A percentile compares a stretch with the other conserved stretches of the same genome.
phyloP scores from a whole-genome alignment of 495 filamentous ascomycete genomes.

The Podospora appendiculata region DNA sequence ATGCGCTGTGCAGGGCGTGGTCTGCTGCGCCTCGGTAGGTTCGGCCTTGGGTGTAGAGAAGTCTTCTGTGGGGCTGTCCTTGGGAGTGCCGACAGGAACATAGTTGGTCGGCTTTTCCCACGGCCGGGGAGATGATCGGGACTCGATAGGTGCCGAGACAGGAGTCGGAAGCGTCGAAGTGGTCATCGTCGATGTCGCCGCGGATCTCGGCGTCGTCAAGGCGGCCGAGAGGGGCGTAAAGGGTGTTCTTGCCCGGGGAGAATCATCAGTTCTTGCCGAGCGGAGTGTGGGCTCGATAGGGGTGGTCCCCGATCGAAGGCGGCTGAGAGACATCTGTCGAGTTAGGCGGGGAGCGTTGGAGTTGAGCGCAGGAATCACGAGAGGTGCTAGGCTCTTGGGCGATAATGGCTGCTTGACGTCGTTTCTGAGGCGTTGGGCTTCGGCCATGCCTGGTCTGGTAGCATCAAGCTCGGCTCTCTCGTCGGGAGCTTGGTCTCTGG shows the following conservation, averaged over 20 bases:
- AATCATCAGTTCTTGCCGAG: constrained; percentile 33
- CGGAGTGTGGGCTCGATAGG: constrained; percentile 25
- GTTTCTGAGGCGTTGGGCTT: constrained; percentile 7
- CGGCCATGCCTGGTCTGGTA: constrained; percentile 6
- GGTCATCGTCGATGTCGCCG: constrained; percentile 33
- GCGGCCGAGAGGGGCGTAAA: constrained; percentile 35
- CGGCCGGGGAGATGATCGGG: constrained; percentile 34
- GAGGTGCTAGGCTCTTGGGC: constrained; percentile 41
- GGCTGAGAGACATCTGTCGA: constrained; percentile 28
- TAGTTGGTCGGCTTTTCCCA: constrained; percentile 31
- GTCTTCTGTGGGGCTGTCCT: constrained; percentile 16
- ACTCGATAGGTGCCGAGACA: constrained; percentile 35
- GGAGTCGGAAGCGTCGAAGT: constrained; percentile 38
- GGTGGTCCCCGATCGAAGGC: constrained; percentile 31
- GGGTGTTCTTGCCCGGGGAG: constrained; percentile 35
- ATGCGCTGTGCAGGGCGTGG: constrained; percentile 15
- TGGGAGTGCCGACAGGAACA: constrained; percentile 12
- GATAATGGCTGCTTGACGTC: constrained; percentile 35
- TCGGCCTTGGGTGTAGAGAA: constrained; percentile 25
- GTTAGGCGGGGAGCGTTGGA: constrained; percentile 26
- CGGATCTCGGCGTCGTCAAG: constrained; percentile 29
- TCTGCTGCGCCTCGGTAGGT: constrained; percentile 21
- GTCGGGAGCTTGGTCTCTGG: constrained; percentile 21
- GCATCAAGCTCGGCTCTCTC: constrained; percentile 18
- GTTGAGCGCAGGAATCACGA: constrained; percentile 41